Evolutionary conservation across 805 yeast species (phyloP).

Genomic region (Saccharomycopsis guyanensis): DNA sequence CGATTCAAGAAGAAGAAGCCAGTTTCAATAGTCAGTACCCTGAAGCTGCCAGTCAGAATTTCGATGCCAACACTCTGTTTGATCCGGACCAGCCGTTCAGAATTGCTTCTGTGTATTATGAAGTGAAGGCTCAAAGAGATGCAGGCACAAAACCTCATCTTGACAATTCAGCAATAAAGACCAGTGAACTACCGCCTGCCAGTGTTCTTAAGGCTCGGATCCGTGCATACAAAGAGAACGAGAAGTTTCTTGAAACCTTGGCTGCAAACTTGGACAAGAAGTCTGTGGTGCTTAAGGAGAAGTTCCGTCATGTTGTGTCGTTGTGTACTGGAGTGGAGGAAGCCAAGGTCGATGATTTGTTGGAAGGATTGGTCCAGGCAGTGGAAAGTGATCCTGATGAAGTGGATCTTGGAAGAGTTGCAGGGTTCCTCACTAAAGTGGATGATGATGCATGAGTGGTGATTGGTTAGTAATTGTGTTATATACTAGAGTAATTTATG

Average conservation of each 20-base stretch:
- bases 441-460: conserved; percentile 25
- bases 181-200: conserved; percentile 27
- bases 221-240: conserved; percentile 70
- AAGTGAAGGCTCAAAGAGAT: conserved; percentile 33
- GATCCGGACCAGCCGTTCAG: conserved; percentile 93
- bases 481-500: too few species aligned
- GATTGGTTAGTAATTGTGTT: too few species aligned
- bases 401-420: conserved; percentile 48
- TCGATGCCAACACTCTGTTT: conserved; percentile 36
- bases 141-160: background rate
- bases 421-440: conserved; percentile 46
- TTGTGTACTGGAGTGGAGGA: conserved; percentile 85
- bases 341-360: conserved; percentile 66
- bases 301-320: conserved; percentile 83
- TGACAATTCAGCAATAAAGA: background rate
- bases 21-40: conserved; percentile 40
- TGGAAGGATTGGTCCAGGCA: conserved; percentile 81
- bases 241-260: conserved; percentile 44
- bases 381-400: conserved; percentile 81
- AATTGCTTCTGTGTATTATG: conserved; percentile 50
- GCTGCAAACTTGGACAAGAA: conserved; percentile 46
- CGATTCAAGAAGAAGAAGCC: conserved; percentile 55
- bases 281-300: conserved; percentile 53
- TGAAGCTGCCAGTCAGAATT: conserved; percentile 33
- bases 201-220: conserved; percentile 65